A percentile compares a stretch with the other conserved stretches of the same genome.
These are phyloP conservation scores for Endothia cerciana DNA, from an alignment of 2,329 filamentous ascomycete species.

Conservation along the genomic window DNA sequence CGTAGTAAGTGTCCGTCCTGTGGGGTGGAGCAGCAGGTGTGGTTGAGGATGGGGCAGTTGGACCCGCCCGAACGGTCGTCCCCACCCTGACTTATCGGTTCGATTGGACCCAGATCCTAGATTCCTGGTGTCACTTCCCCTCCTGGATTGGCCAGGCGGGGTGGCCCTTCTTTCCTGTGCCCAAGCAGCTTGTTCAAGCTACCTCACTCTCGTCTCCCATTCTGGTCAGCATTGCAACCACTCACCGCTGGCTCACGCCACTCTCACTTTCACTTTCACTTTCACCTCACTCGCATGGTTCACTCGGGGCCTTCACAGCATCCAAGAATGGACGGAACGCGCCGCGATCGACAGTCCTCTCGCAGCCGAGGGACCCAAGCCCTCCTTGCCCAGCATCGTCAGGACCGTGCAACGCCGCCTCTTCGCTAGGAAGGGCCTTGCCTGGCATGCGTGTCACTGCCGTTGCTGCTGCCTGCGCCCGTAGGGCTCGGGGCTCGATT, in stretches of 20 bases:
- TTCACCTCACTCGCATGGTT: neutral
- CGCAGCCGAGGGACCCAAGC: neutral
- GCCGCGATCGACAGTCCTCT: neutral
- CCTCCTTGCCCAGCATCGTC: neutral
- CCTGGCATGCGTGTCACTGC: no score
- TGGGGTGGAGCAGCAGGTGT: neutral
- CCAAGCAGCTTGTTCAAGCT: no score
- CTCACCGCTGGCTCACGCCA: constrained; percentile 23
- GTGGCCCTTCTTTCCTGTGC: constrained; percentile 2
- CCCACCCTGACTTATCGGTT: neutral
- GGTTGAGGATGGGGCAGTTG: neutral
- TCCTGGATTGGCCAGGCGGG: neutral
- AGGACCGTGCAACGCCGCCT: neutral
- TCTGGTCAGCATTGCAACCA: constrained; percentile 6
- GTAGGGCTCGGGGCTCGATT: neutral
- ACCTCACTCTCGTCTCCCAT: neutral
- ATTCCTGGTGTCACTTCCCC: neutral
- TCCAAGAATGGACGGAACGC: neutral
- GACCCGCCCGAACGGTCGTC: constrained; percentile 4
- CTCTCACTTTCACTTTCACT: neutral
- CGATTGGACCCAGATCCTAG: constrained; percentile 2
- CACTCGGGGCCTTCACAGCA: neutral
- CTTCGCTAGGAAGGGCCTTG: no score
- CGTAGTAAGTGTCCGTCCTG: no score
- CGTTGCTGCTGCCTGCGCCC: neutral